Evolutionary conservation across 441 rosid genomes (phyloP).

Genomic region (Mallotus repandus): DNA sequence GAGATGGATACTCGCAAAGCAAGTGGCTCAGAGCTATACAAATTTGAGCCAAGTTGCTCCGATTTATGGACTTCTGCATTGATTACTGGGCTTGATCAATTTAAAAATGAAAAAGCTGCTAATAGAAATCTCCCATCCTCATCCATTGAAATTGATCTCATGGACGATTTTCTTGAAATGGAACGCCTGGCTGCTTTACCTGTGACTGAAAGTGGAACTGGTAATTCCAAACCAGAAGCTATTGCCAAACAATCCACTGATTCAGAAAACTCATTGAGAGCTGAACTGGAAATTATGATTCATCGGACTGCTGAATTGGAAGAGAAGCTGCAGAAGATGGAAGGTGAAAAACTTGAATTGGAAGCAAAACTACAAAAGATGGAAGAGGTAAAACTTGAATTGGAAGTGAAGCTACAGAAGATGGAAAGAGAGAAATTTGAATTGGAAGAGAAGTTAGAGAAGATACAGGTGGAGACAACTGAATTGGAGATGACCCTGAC

Average conservation of each 20-base stretch:
- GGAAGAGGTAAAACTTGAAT: conserved; percentile 31
- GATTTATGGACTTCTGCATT: conserved; percentile 64
- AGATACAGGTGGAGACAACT: conserved; percentile 29
- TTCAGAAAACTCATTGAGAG: conserved; percentile 43
- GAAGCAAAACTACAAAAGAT: conserved; percentile 24
- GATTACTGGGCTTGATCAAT: conserved; percentile 46
- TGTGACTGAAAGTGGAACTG: conserved; percentile 37
- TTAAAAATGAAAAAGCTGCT: conserved; percentile 47
- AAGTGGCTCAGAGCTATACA: conserved; percentile 31
- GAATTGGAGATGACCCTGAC: conserved; percentile 57
- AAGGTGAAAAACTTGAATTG: conserved; percentile 38
- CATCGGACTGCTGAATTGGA: conserved; percentile 47
- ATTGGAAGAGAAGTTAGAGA: conserved; percentile 28
- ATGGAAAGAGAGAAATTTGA: conserved; percentile 33
- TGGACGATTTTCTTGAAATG: conserved; percentile 99
- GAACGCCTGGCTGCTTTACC: conserved; percentile 81
- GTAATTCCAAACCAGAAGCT: conserved; percentile 32
- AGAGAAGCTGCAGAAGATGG: conserved; percentile 46
- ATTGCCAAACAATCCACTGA: conserved; percentile 28
- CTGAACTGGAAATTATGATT: conserved; percentile 52
- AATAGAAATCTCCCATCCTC: conserved; percentile 39
- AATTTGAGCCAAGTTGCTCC: conserved; percentile 36
- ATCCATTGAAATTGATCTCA: conserved; percentile 59
- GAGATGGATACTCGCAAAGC: conserved; percentile 40
- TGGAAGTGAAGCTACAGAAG: conserved; percentile 28